phyloP scores from a whole-genome alignment of 768 basidiomycete species.

The Pleurotus salmoneostramineus region DNA sequence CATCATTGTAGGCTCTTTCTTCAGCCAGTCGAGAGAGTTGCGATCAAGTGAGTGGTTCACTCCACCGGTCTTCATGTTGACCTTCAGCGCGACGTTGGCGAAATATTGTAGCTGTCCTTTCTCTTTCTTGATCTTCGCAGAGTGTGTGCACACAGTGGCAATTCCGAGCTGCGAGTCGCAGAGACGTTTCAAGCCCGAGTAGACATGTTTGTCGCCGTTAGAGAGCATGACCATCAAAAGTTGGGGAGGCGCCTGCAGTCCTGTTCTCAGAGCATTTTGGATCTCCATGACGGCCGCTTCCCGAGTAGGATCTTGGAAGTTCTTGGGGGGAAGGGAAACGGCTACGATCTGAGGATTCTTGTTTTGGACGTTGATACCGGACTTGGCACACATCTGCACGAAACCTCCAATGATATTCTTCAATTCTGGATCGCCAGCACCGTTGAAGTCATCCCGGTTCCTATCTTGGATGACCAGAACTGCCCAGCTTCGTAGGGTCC shows the following conservation, averaged over 20 bases:
- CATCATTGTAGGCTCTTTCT: constrained; percentile 64
- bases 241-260: constrained; percentile 40
- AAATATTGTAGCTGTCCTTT: constrained; percentile 60
- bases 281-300: constrained; percentile 44
- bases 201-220: constrained; percentile 68
- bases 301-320: constrained; percentile 52
- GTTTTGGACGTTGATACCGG: constrained; percentile 54
- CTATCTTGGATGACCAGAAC: constrained; percentile 67
- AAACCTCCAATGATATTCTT: constrained; percentile 45
- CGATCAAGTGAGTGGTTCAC: constrained; percentile 56
- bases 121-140: constrained; percentile 66
- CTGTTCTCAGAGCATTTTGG: constrained; percentile 29
- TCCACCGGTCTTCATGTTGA: constrained; percentile 83
- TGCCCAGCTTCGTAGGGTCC: constrained; percentile 55
- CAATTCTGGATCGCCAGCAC: constrained; percentile 52
- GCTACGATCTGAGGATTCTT: constrained; percentile 31
- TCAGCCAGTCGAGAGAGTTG: constrained; percentile 57
- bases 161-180: constrained; percentile 66
- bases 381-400: constrained; percentile 52
- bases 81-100: constrained; percentile 78
- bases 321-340: constrained; percentile 48
- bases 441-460: constrained; percentile 58
- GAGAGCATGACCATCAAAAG: constrained; percentile 68
- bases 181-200: constrained; percentile 71
- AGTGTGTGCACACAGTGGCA: constrained; percentile 73